phyloP scores from a whole-genome alignment of 768 basidiomycete species.

The Gymnopilus junonius region DNA sequence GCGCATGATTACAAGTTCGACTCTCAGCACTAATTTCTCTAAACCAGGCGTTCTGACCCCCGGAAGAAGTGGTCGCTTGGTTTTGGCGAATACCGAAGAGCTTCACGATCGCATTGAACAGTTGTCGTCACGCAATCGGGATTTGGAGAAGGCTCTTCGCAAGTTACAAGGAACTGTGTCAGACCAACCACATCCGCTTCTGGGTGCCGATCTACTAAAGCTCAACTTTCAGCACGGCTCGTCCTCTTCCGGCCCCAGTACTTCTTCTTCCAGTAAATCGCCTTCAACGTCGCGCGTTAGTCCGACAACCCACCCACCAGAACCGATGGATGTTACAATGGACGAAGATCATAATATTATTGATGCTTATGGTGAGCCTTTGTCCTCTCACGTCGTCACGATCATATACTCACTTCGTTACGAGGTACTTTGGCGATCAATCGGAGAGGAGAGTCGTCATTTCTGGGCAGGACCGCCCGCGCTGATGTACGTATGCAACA shows the following conservation, averaged over 20 bases:
- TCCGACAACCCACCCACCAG: constrained; percentile 11
- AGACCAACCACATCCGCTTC: constrained; percentile 53
- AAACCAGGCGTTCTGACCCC: too few species aligned
- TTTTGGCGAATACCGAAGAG: too few species aligned
- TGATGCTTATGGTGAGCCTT: constrained; percentile 43
- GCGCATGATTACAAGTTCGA: too few species aligned
- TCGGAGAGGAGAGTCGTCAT: constrained; percentile 55
- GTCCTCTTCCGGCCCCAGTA: constrained; percentile 22
- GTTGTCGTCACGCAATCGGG: too few species aligned
- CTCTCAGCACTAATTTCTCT: too few species aligned
- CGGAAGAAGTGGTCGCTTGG: too few species aligned
- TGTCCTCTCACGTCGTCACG: background rate
- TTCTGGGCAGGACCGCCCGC: constrained; percentile 68
- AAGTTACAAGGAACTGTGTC: constrained; percentile 51
- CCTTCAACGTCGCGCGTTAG: constrained; percentile 16
- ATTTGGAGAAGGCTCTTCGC: too few species aligned
- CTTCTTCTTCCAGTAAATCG: constrained; percentile 31
- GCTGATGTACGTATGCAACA: constrained; percentile 54
- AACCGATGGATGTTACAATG: constrained; percentile 17
- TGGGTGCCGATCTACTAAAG: constrained; percentile 37
- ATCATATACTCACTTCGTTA: background rate
- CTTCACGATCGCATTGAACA: too few species aligned
- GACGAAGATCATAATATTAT: constrained; percentile 47
- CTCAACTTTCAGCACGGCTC: constrained; percentile 16
- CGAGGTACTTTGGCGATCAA: constrained; percentile 44